These are phyloP conservation scores for Acacia melanoxylon DNA, from an alignment of 306 rosid genomes.

Conservation along the genomic window DNA sequence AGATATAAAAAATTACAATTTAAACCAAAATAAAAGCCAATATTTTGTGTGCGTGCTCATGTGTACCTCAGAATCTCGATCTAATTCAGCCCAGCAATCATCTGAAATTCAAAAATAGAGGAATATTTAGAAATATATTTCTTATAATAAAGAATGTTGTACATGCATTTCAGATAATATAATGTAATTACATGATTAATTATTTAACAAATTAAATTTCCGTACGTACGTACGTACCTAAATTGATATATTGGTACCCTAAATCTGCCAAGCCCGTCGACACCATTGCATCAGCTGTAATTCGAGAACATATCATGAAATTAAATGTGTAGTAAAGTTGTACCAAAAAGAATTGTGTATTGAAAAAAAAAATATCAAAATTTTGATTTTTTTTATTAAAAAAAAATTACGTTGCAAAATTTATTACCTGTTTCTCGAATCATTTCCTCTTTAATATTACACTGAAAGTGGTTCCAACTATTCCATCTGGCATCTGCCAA, in stretches of 20 bases:
- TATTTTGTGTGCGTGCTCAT: background rate
- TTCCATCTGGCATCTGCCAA: slow-evolving; percentile 65
- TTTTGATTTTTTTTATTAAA: background rate
- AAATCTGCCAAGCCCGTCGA: slow-evolving; percentile 66
- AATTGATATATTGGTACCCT: slow-evolving; percentile 66
- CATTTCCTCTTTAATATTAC: slow-evolving; percentile 55
- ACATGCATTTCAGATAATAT: background rate
- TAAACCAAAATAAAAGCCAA: background rate
- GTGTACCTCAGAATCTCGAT: slow-evolving; percentile 57
- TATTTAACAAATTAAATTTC: background rate
- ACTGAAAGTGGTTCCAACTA: slow-evolving; percentile 80
- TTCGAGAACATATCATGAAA: background rate
- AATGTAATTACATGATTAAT: background rate
- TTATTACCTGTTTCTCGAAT: slow-evolving; percentile 65
- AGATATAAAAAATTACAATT: background rate
- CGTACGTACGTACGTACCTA: slow-evolving; percentile 40
- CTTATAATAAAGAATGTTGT: background rate
- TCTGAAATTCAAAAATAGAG: slow-evolving; percentile 37
- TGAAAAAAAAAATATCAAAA: background rate
- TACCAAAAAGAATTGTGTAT: no score
- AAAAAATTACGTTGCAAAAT: background rate
- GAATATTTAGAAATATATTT: background rate
- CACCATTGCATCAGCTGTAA: slow-evolving; percentile 77
- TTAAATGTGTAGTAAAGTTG: background rate
- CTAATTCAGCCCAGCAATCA: slow-evolving; percentile 85